phyloP scores from a whole-genome alignment of 73 alveolate species.

The Paramecium octaurelia region DNA sequence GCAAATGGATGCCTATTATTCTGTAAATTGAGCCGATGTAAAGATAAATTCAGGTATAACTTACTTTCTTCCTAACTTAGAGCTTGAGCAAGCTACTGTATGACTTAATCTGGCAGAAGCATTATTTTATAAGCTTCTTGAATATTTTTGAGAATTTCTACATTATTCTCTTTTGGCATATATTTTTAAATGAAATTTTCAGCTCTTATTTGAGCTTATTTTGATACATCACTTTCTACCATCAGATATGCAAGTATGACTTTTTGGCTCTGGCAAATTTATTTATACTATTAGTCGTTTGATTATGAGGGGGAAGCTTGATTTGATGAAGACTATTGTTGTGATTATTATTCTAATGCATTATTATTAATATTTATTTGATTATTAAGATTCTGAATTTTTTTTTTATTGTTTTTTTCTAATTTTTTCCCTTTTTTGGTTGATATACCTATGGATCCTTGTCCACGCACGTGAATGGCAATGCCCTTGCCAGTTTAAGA shows the following conservation, averaged over 20 bases:
- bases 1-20: slow-evolving; percentile 19
- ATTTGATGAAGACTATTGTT: background rate
- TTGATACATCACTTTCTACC: background rate
- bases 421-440: background rate
- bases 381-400: background rate
- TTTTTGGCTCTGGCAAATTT: background rate
- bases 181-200: background rate
- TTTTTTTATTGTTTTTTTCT: background rate
- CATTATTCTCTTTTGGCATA: background rate
- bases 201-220: background rate
- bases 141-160: background rate
- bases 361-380: background rate
- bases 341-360: background rate
- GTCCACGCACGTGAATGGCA: slow-evolving; percentile 48
- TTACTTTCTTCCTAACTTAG: background rate
- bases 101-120: background rate
- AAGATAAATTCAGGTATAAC: background rate
- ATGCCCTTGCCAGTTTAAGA: slow-evolving; percentile 38
- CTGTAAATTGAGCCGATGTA: background rate
- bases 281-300: background rate
- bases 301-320: background rate
- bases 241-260: background rate
- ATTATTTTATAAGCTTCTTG: background rate
- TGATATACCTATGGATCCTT: slow-evolving; percentile 33
- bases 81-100: background rate